Base-by-base conservation (phyloP, 2,329 filamentous ascomycete genomes). In the Sporothrix protearum region DNA sequence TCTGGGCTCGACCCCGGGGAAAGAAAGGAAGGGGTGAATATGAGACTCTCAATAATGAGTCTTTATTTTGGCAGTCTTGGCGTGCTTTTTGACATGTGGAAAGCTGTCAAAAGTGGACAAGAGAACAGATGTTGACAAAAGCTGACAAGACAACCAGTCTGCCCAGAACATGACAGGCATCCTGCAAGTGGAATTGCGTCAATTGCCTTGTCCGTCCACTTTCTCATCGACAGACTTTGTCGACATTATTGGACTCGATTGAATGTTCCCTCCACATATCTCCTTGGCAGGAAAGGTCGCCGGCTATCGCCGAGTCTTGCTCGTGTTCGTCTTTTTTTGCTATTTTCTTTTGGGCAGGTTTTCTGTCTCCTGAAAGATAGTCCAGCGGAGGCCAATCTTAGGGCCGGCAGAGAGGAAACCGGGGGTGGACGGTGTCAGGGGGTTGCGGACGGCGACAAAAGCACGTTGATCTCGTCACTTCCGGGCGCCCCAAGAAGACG, bases 41-140 rank as follows among this genome's bases (percentile, higher is more conserved):
- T 33, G 53, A 57, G 53, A 33, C 53, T 12, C 14, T 57, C 53
- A 33, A 57, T 28, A 28, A 4, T 57, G 49, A 53, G 22, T 22
- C 49, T 12, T 28, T 53, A 2, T n/a, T 22, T 53, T 25, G 22
- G 10, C 14, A n/a, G 42, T 16, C 7, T 19, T 33, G 53, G n/a
- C 53, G 25, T 57, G 53, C 6, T n/a, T 57, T 57, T n/a, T 57
- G 53, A 57, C 53, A 57, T 57, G 53, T 57, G 53, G 53, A 57
- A 64, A 64, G 36, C 22, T 25, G n/a, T 28, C 1, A 39, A 45
- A 25, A 64, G 22, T 57, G 53, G 53, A 19, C 49, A 33, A 57
- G 22, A 45, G 33, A 36, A 39, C 30, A 12, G 14, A 14, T 36
- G n/a, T 61, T 25, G 59, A 63, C n/a, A 42, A 42, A 22, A 39